Base-by-base conservation (phyloP, 2,329 filamentous ascomycete species). In the Chrysosphaeria jannelii region DNA sequence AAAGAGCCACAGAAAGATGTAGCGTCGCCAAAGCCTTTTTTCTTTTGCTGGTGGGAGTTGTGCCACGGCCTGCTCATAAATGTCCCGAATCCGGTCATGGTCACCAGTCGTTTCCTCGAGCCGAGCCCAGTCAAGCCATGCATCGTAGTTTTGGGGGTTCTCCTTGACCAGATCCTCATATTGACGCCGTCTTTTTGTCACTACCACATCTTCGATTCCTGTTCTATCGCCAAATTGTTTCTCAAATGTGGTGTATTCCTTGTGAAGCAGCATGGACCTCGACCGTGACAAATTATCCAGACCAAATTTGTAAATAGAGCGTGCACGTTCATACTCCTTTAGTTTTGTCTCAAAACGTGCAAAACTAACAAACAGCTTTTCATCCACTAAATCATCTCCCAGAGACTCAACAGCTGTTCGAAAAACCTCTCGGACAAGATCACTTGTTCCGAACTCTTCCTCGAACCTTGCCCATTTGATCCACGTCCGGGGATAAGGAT, bases 401-500 rank as follows among this genome's bases (percentile, higher is more conserved):
- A 97, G 47, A 0, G 74, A 67, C 40, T 93, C 81, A 15, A 93
- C 68, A 2, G 81, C 79, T 26, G 60, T 57, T 4, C 79, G 76
- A 39, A 78, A 93, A 0, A 93, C 81, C 30, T 93, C 78, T 12
- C 85, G 60, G 5, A 97, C 85, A 32, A 81, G 44, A 36, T 91
- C 81, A 38, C 69, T 81, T 2, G 78, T 90, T 6, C 85, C 85
- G 34, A 68, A 75, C 39, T 97, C 85, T 41, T 93, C 81, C 43
- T 97, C 85, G 34, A 93, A 97, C 30, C 74, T 72, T 29, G 81
- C 70, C 85, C 85, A 97, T 41, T 91, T 91, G 46, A 97, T 88
- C 79, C 81, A 97, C 39, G 91, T 93, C 36, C 72, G 64, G 12
- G 85, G 74, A 37, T 93, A 81, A 0, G 85, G 79, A 34, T 93